A percentile compares a stretch with the other conserved stretches of the same genome.
phyloP scores from a whole-genome alignment of 2,329 filamentous ascomycete genomes.

The Pyrenophora graminea region DNA sequence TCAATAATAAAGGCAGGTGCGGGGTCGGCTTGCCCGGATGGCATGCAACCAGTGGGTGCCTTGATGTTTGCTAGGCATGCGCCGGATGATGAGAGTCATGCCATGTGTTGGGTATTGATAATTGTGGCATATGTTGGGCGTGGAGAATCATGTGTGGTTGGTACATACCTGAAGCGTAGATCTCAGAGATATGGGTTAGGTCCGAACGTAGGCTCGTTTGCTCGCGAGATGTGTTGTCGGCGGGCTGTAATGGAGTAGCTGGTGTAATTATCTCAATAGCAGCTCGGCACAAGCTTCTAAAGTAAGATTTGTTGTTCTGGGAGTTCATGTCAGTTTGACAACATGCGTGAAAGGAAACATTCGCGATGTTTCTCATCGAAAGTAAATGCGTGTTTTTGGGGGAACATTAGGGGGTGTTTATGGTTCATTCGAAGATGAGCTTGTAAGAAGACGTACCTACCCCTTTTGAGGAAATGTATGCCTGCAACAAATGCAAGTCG shows the following conservation, averaged over 20 bases:
- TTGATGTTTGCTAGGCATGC: not conserved
- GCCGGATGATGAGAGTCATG: not conserved
- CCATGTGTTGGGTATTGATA: no score
- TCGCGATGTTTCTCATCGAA: no score
- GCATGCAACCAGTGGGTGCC: not conserved
- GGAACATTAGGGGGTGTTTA: no score
- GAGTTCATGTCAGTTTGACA: not conserved
- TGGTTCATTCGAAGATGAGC: no score
- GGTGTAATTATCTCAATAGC: not conserved
- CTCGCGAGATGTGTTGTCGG: not conserved
- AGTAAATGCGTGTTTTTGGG: no score
- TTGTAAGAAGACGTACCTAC: not conserved
- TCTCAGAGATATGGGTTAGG: not conserved
- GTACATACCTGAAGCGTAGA: conserved; percentile 9
- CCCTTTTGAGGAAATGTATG: not conserved
- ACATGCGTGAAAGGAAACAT: no score
- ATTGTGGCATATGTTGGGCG: no score
- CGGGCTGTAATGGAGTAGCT: not conserved
- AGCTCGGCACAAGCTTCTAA: not conserved
- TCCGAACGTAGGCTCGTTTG: not conserved
- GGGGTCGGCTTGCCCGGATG: not conserved
- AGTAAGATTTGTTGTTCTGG: not conserved
- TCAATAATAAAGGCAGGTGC: not conserved
- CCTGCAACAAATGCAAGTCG: no score
- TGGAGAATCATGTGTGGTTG: not conserved